phyloP scores from a whole-genome alignment of 352 stramenopile genomes.

The Pythium pectinolyticum region DNA sequence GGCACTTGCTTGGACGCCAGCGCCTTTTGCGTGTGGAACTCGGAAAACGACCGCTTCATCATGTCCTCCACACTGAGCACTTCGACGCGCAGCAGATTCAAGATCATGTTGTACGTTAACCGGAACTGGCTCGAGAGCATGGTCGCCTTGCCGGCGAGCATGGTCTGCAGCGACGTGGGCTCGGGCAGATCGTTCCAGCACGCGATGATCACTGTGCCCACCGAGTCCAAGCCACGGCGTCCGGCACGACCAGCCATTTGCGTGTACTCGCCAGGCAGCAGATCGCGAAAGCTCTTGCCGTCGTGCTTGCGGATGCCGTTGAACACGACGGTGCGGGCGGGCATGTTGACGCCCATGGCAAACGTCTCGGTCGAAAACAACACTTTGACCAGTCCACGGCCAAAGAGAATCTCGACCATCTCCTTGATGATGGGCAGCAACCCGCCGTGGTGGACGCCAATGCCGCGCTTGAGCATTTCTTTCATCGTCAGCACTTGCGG shows the following conservation, averaged over 20 bases:
- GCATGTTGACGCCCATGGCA: constrained; percentile 99
- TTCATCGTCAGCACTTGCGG: constrained; percentile 98
- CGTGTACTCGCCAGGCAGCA: constrained; percentile 89
- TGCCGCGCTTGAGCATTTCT: constrained; percentile 94
- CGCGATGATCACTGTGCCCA: constrained; percentile 98
- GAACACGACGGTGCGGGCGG: constrained; percentile 96
- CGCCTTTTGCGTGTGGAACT: constrained; percentile 94
- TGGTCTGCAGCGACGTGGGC: constrained; percentile 88
- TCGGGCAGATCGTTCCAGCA: constrained; percentile 98
- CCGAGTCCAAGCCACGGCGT: constrained; percentile 95
- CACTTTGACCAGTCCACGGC: constrained; percentile 95
- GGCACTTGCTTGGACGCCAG: constrained; percentile 78
- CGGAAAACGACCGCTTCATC: constrained; percentile 97
- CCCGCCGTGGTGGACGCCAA: constrained; percentile 97
- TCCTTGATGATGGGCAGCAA: constrained; percentile 99
- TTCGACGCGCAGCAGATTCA: constrained; percentile 94
- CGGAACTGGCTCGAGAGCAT: constrained; percentile 97
- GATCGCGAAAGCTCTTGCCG: constrained; percentile 89
- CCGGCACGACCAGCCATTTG: constrained; percentile 98
- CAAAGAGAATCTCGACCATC: constrained; percentile 99
- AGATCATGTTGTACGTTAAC: constrained; percentile 99
- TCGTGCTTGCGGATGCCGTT: constrained; percentile 98
- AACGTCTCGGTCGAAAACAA: constrained; percentile 99
- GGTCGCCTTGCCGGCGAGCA: constrained; percentile 95
- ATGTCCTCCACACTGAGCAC: constrained; percentile 92